Percentiles rank a stretch among this genome's conserved stretches.
phyloP scores from a whole-genome alignment of 1,139 yeast species.

The Nakaseomyces delphensis region DNA sequence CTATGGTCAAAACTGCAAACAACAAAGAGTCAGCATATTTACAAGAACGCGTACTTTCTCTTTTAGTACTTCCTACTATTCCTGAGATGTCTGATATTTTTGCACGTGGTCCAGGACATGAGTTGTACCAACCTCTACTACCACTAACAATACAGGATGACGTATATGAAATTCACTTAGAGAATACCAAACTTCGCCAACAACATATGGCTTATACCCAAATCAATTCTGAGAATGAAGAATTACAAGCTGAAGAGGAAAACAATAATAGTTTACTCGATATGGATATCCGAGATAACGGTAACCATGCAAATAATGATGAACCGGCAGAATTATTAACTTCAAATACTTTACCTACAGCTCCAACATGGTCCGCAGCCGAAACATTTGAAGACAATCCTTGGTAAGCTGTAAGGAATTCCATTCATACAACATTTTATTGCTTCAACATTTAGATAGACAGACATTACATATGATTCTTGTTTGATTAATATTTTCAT shows the following conservation, averaged over 20 bases:
- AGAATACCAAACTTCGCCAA: constrained; percentile 25
- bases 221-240: constrained; percentile 7
- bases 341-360: constrained; percentile 21
- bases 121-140: constrained; percentile 48
- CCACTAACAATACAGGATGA: constrained; percentile 54
- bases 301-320: constrained; percentile 10
- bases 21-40: constrained; percentile 15
- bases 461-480: not conserved
- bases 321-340: constrained; percentile 7
- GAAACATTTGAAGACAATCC: constrained; percentile 29
- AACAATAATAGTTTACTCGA: constrained; percentile 5
- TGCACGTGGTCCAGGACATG: constrained; percentile 48
- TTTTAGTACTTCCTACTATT: constrained; percentile 47
- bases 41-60: constrained; percentile 21
- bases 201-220: constrained; percentile 10
- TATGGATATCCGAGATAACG: constrained; percentile 11
- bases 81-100: constrained; percentile 51
- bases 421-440: too few species aligned
- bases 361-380: constrained; percentile 21
- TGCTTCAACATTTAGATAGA: not conserved
- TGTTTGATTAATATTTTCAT: not conserved
- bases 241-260: constrained; percentile 10
- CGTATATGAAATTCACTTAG: constrained; percentile 51
- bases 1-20: constrained; percentile 15
- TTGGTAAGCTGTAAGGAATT: constrained; percentile 20